Percentiles rank a stretch among this genome's conserved stretches.
phyloP scores from a whole-genome alignment of 2,329 filamentous ascomycete species.

The Penicillium sumatraense region DNA sequence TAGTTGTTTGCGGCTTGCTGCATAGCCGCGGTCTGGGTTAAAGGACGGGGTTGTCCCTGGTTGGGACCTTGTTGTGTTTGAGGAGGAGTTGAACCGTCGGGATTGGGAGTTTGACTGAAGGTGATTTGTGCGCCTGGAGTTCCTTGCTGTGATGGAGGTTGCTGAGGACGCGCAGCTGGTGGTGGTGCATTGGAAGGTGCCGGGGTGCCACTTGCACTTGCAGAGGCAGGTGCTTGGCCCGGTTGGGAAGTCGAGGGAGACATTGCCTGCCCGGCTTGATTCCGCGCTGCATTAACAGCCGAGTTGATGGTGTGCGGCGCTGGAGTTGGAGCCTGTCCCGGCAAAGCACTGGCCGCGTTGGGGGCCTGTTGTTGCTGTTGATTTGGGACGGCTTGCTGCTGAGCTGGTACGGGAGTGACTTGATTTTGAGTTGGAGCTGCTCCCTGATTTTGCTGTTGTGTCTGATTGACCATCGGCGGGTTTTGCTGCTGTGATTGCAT shows the following conservation, averaged over 20 bases:
- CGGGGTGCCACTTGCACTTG: conserved; percentile 29
- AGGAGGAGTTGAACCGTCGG: conserved; percentile 37
- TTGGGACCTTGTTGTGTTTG: conserved; percentile 34
- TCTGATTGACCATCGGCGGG: conserved; percentile 28
- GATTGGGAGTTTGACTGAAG: conserved; percentile 36
- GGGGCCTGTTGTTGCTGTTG: conserved; percentile 16
- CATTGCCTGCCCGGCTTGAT: conserved; percentile 43
- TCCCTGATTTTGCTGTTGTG: conserved; percentile 18
- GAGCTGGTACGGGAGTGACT: conserved; percentile 20
- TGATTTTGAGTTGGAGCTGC: conserved; percentile 23
- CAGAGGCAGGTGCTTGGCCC: conserved; percentile 37
- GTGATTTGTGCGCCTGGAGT: conserved; percentile 32
- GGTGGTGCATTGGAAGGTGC: conserved; percentile 27
- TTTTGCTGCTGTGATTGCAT: conserved; percentile 39
- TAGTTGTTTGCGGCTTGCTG: conserved; percentile 50
- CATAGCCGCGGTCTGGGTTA: conserved; percentile 53
- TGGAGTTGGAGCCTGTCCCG: conserved; percentile 41
- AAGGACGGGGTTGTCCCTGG: conserved; percentile 45
- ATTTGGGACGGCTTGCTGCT: conserved; percentile 23
- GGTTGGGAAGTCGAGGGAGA: conserved; percentile 41
- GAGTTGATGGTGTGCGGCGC: conserved; percentile 54
- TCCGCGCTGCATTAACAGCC: conserved; percentile 51
- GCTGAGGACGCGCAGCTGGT: conserved; percentile 31
- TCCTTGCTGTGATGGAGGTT: conserved; percentile 35
- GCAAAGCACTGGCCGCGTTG: conserved; percentile 33